A percentile compares a stretch with the other conserved stretches of the same genome.
Conservation (phyloP, 2,329 filamentous ascomycete species). For the Aspergillus nomiae region DNA sequence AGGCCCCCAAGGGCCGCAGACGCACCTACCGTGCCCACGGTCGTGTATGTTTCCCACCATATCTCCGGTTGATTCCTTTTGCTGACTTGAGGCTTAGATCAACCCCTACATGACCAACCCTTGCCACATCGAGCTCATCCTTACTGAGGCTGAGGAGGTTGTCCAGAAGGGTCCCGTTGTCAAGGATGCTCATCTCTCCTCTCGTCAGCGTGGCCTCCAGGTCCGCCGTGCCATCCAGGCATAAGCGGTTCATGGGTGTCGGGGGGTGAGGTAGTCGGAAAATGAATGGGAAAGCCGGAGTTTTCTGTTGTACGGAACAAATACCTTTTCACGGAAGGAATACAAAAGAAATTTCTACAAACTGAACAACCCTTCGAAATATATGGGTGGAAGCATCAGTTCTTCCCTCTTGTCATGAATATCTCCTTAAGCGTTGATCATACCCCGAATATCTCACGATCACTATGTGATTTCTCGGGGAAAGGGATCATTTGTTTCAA, state of each 20-base stretch:
- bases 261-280: constrained; percentile 31
- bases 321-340: constrained; percentile 33
- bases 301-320: constrained; percentile 38
- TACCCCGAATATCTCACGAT: neutral
- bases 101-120: constrained; percentile 99
- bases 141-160: constrained; percentile 95
- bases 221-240: constrained; percentile 62
- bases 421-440: constrained; percentile 9
- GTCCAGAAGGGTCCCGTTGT: constrained; percentile 84
- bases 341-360: constrained; percentile 24
- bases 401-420: constrained; percentile 4
- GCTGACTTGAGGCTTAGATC: constrained; percentile 63
- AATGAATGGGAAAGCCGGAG: constrained; percentile 40
- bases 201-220: constrained; percentile 82
- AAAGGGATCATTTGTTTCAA: constrained; percentile 5
- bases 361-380: constrained; percentile 2
- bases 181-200: constrained; percentile 72
- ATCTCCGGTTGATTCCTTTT: neutral
- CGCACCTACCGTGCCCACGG: constrained; percentile 99
- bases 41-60: constrained; percentile 72
- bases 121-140: constrained; percentile 99
- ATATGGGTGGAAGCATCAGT: neutral
- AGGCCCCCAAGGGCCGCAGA: constrained; percentile 98
- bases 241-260: constrained; percentile 42
- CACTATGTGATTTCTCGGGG: neutral